Evolutionary conservation across 805 yeast genomes (phyloP).

Genomic region (Wickerhamomyces queroliae): DNA sequence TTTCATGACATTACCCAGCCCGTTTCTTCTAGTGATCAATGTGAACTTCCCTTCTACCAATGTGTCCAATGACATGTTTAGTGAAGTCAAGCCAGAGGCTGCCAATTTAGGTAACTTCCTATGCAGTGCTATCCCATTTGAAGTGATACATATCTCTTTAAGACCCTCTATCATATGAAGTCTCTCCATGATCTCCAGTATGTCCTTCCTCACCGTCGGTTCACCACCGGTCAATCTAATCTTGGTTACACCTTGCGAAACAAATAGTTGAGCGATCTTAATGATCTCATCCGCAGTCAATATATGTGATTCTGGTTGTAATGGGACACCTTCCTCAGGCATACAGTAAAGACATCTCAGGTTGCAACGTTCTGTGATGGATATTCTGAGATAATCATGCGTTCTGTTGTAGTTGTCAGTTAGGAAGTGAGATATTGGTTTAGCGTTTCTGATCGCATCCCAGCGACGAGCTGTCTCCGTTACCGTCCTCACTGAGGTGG

Average conservation of each 20-base stretch:
- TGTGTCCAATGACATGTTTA: slow-evolving; percentile 45
- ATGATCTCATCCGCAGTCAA: slow-evolving; percentile 40
- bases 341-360: slow-evolving; percentile 44
- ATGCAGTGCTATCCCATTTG: slow-evolving; percentile 45
- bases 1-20: slow-evolving; percentile 38
- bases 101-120: slow-evolving; percentile 39
- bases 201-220: slow-evolving; percentile 47
- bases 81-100: slow-evolving; percentile 37
- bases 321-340: slow-evolving; percentile 52
- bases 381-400: slow-evolving; percentile 45
- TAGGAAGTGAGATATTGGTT: slow-evolving; percentile 33
- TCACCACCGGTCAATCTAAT: slow-evolving; percentile 52
- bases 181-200: slow-evolving; percentile 35
- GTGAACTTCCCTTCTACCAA: slow-evolving; percentile 44
- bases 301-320: slow-evolving; percentile 35
- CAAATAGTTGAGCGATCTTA: slow-evolving; percentile 37
- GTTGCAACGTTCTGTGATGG: slow-evolving; percentile 47
- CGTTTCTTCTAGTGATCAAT: slow-evolving; percentile 44
- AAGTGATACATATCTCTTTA: slow-evolving; percentile 43
- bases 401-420: slow-evolving; percentile 38
- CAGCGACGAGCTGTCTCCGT: slow-evolving; percentile 3
- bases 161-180: slow-evolving; percentile 35
- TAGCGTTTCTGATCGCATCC: slow-evolving; percentile 14
- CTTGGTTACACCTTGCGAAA: slow-evolving; percentile 42
- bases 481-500: not conserved